Percentiles rank a stretch among this genome's conserved stretches.
Conservation (phyloP, 176 grass and related monocot genomes). For the Alopecurus myosuroides region DNA sequence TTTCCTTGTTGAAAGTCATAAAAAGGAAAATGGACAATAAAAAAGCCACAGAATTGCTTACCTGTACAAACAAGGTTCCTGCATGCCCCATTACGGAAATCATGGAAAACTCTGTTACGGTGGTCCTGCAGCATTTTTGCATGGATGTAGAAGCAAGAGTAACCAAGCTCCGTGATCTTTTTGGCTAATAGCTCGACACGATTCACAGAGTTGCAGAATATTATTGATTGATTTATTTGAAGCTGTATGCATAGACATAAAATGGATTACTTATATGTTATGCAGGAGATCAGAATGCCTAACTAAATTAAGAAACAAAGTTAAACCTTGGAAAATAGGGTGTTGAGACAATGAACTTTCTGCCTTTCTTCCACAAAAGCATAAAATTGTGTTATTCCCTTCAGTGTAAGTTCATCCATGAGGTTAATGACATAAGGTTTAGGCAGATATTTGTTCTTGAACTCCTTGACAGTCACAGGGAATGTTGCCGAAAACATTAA, state of each 20-base stretch:
- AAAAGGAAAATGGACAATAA: background rate
- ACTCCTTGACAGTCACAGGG: constrained; percentile 86
- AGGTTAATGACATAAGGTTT: constrained; percentile 96
- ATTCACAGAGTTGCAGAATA: constrained; percentile 97
- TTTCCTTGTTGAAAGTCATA: background rate
- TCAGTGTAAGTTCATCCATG: constrained; percentile 96
- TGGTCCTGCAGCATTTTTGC: constrained; percentile 99
- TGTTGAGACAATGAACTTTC: constrained; percentile 98
- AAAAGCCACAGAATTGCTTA: background rate
- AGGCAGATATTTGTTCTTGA: constrained; percentile 85
- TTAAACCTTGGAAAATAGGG: constrained; percentile 91
- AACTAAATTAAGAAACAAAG: constrained; percentile 8
- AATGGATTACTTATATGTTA: background rate
- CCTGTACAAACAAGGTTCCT: constrained; percentile 99
- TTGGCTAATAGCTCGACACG: constrained; percentile 90
- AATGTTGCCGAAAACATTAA: constrained; percentile 99
- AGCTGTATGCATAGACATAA: constrained; percentile 55
- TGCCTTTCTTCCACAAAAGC: constrained; percentile 97
- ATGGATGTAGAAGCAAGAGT: constrained; percentile 98
- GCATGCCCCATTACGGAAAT: constrained; percentile 93
- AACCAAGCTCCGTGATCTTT: constrained; percentile 94
- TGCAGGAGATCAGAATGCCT: background rate
- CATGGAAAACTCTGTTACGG: constrained; percentile 90
- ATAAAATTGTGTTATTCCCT: constrained; percentile 96
- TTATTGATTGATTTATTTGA: constrained; percentile 99